phyloP scores from a whole-genome alignment of 2,329 filamentous ascomycete species.

The Canariomyces notabilis region DNA sequence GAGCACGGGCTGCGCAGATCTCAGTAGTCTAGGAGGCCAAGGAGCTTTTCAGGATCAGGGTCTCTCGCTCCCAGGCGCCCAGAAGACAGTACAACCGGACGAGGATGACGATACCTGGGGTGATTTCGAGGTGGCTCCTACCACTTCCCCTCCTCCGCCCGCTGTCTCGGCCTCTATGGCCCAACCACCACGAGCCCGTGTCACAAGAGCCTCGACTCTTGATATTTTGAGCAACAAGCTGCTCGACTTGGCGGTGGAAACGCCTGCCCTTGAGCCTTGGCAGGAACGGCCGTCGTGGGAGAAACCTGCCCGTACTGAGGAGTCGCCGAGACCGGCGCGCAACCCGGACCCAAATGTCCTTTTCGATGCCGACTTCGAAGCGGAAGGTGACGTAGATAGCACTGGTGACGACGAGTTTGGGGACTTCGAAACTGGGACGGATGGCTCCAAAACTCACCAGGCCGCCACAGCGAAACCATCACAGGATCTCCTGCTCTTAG shows the following conservation, averaged over 20 bases:
- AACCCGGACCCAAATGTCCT: constrained; percentile 50
- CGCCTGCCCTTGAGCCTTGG: constrained; percentile 20
- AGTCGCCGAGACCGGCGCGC: constrained; percentile 21
- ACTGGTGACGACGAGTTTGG: constrained; percentile 42
- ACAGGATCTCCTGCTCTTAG: constrained; percentile 17
- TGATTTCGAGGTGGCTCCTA: constrained; percentile 57
- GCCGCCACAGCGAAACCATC: constrained; percentile 12
- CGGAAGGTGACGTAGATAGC: constrained; percentile 26
- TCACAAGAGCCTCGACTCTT: constrained; percentile 46
- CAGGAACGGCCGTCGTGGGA: constrained; percentile 21
- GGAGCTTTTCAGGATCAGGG: constrained; percentile 9
- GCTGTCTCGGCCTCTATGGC: constrained; percentile 11
- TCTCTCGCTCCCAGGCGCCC: not conserved
- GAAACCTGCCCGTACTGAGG: constrained; percentile 1
- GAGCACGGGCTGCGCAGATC: constrained; percentile 24
- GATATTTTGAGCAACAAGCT: constrained; percentile 52
- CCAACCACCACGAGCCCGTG: constrained; percentile 25
- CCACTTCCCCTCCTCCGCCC: constrained; percentile 13
- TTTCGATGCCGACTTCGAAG: constrained; percentile 61
- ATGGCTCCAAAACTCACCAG: constrained; percentile 4
- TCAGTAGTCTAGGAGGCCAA: constrained; percentile 13
- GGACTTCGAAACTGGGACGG: constrained; percentile 28
- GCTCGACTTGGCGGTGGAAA: constrained; percentile 33
- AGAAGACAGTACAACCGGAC: constrained; percentile 25
- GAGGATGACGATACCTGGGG: constrained; percentile 63